Evolutionary conservation across 306 rosid genomes (phyloP).

Genomic region (Cicer chorassanicum): DNA sequence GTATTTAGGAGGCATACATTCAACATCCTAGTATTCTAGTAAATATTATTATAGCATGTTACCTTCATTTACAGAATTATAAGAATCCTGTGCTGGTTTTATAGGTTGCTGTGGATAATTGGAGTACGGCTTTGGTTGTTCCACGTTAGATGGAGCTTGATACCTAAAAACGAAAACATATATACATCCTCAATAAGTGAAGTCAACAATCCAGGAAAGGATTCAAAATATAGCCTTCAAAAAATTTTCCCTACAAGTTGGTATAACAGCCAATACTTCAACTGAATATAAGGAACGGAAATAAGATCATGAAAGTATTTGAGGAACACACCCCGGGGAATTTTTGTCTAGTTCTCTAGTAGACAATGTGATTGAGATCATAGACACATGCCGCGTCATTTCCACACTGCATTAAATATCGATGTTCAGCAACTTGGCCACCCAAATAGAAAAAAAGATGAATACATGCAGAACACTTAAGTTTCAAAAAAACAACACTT

Average conservation of each 20-base stretch:
- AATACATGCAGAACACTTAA: conserved; percentile 16
- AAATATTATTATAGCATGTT: conserved; percentile 13
- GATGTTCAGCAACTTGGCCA: conserved; percentile 33
- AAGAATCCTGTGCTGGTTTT: conserved; percentile 67
- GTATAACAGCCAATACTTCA: conserved; percentile 12
- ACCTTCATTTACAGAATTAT: conserved; percentile 88
- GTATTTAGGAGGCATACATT: neutral
- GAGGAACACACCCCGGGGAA: conserved; percentile 83
- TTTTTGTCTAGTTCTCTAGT: conserved; percentile 67
- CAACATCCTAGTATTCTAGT: neutral
- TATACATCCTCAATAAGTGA: conserved; percentile 21
- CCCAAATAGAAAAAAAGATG: conserved; percentile 21
- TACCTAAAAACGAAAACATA: conserved; percentile 56
- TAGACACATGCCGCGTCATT: conserved; percentile 98
- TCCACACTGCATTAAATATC: conserved; percentile 76
- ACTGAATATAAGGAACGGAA: conserved; percentile 21
- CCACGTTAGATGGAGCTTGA: conserved; percentile 69
- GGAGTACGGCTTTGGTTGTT: conserved; percentile 67
- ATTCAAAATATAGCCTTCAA: neutral
- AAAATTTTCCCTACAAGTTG: neutral
- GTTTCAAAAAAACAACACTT: conserved; percentile 48
- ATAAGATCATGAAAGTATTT: conserved; percentile 1
- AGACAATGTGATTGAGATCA: conserved; percentile 89
- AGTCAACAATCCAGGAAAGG: conserved; percentile 12
- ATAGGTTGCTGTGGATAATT: conserved; percentile 79